Evolutionary conservation across 306 rosid genomes (phyloP).

Genomic region (Corylus americana): DNA sequence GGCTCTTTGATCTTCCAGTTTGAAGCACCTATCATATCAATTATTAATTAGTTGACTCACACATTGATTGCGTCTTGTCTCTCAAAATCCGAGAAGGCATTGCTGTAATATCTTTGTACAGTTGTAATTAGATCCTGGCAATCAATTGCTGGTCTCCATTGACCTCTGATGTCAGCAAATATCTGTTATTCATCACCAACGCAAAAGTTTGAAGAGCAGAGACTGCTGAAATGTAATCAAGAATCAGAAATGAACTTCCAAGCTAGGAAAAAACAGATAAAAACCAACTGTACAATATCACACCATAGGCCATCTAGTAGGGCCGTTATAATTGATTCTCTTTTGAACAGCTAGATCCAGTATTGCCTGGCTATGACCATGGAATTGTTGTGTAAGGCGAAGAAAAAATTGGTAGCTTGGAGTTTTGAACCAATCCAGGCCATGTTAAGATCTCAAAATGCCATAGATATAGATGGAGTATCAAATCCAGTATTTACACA

Average conservation of each 20-base stretch:
- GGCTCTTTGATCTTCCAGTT: background rate
- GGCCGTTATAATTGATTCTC: conserved; percentile 7
- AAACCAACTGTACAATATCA: background rate
- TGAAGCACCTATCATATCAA: background rate
- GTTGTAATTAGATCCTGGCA: conserved; percentile 81
- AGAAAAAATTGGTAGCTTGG: background rate
- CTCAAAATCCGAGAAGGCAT: conserved; percentile 68
- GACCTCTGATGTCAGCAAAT: conserved; percentile 90
- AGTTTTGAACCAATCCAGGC: background rate
- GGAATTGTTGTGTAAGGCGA: background rate
- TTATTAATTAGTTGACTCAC: conserved; percentile 44
- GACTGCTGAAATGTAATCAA: conserved; percentile 2
- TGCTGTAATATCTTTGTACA: conserved; percentile 79
- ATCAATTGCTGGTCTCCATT: conserved; percentile 89
- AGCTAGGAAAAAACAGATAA: conserved; percentile 22
- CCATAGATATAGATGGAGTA: background rate
- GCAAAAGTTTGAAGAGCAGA: conserved; percentile 11
- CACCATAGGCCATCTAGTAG: background rate
- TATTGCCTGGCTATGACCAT: background rate
- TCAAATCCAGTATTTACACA: background rate
- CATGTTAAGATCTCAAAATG: background rate
- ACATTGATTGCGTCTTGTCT: conserved; percentile 87
- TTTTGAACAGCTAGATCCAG: conserved; percentile 10
- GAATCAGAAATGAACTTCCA: background rate
- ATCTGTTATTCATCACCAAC: conserved; percentile 52